Percentiles rank a stretch among this genome's conserved stretches.
Evolutionary conservation across 1,284 basidiomycete species (phyloP).

Genomic region (Mycosarcoma maydis): DNA sequence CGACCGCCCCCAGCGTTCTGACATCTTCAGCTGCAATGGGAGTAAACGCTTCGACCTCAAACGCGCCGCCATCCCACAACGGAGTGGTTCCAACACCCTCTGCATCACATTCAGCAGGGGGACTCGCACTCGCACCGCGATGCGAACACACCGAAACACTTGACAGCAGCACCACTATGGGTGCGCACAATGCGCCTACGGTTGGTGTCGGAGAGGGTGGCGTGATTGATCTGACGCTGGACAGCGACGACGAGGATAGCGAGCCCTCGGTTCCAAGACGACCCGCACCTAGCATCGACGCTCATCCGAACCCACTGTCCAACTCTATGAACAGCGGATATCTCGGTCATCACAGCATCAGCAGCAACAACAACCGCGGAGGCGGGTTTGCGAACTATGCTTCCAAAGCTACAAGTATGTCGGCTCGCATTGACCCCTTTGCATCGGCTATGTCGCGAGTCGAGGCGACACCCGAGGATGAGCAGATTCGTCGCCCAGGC

Average conservation of each 20-base stretch:
- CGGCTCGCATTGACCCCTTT: conserved; percentile 14
- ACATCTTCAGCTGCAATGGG: too few species aligned
- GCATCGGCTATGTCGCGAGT: conserved; percentile 15
- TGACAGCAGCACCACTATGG: conserved; percentile 27
- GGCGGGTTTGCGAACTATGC: conserved; percentile 12
- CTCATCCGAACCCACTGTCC: background rate
- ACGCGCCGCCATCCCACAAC: too few species aligned
- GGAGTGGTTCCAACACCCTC: too few species aligned
- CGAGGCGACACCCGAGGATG: conserved; percentile 39
- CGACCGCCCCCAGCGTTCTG: too few species aligned
- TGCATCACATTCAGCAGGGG: background rate
- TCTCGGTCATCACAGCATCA: background rate
- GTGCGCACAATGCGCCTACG: conserved; percentile 21
- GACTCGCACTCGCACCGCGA: conserved; percentile 7
- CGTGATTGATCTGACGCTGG: conserved; percentile 48
- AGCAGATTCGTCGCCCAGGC: conserved; percentile 41
- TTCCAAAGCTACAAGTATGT: conserved; percentile 6
- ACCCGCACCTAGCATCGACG: conserved; percentile 10
- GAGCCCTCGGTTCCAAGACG: conserved; percentile 26
- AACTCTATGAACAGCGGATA: conserved; percentile 2
- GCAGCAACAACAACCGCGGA: background rate
- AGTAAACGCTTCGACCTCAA: too few species aligned
- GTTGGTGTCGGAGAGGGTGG: conserved; percentile 2
- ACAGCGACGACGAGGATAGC: conserved; percentile 38
- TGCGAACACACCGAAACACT: conserved; percentile 28